Base-by-base conservation (phyloP, 129 eudicot species). In the Centella asiatica region DNA sequence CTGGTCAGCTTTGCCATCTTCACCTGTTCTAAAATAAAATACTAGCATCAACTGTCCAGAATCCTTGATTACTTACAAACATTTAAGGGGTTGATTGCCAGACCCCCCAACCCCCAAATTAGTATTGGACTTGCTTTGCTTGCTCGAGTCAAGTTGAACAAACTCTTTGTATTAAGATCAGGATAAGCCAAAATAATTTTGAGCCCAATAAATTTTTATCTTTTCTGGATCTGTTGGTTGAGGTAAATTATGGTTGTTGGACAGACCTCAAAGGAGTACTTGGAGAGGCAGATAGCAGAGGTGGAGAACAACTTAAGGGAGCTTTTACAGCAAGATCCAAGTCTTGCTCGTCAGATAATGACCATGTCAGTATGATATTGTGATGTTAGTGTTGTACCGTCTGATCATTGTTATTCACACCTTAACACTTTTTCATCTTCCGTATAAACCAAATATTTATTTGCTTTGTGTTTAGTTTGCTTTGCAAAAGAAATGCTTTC, bases 311-410 rank as follows among this genome's bases (percentile, higher is more conserved):
- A 85, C 79, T 75, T 93, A 60, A 72, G 84, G 87, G 99, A 93
- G 83, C 87, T 93, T 56, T 70, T 88, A 78, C 99, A 88, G 72
- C 95, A 85, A 70, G 99, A 93, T 68, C 96, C 99, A 31, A 80
- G 84, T 50, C 88, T 93, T 66, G 90, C 99, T 51, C 96, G 96
- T 58, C 99, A 87, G 71, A 93, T 93, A 56, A 93, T 93, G 99
- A 72, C 99, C 66, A 84, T 90, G 93, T 76, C 97, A 26, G 88
- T 86, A 5, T 65, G 23, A 65, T n/a, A 34, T 46, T 34, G 34
- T 54, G 17, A 27, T 58, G 63, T 12, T 33, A 34, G 1, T 18
- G 0, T 58, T 20, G 47, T 20, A 9, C 46, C 34, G n/a, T 34
- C n/a, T 23, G 1, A 19, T 19, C 33, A 6, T 34, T 20, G 2